Evolutionary conservation across 2,329 filamentous ascomycete genomes (phyloP), one percentile per base, ranked within the genome.

Genomic region (Dothideomycetes sp.): DNA sequence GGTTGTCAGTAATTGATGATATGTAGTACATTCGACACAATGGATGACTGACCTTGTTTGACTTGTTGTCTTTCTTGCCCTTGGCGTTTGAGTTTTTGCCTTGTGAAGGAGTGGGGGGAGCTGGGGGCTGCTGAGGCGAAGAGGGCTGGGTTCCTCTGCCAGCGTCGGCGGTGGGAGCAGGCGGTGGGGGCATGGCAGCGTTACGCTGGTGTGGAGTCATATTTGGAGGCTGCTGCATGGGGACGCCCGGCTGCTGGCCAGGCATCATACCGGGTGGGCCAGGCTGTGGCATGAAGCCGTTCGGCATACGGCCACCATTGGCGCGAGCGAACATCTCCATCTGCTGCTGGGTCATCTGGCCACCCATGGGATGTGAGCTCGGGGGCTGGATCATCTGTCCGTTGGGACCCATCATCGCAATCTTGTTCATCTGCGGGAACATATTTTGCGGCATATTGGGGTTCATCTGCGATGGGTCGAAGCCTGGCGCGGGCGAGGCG

Each of bases 51-150:
- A 84, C 81, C 77, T 85, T 84, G 4, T 73, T 66, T 45, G 67
- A 71, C 60, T 80, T 81, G 4, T 63, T 65, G 22, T 78, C 76
- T 66, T 85, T 84, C 72, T 89, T 89, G 60, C 44, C 45, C 48
- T 85, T 87, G 1, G 82, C 81, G 24, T 75, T 78, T 3, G 80
- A 62, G 66, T 89, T 89, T 54, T 78, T 80, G 2, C 68, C 59
- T 55, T 85, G 81, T 37, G 76, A 79, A 1, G 84, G 84, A 3
- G 84, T 91, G 1, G 84, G 84, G 1, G 84, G 84, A 27, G 80
- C 81, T 34, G 63, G 56, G 18, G 59, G 58, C 45, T 64, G 62
- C 27, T 62, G 60, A 14, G 68, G 67, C 42, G 66, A 69, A 37
- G 66, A 66, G 12, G 64, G 64, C 38, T 69, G 62, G 9, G 65